A percentile compares a stretch with the other conserved stretches of the same genome.
Evolutionary conservation across 441 rosid species (phyloP).

Genomic region (Euphorbia celastroides): DNA sequence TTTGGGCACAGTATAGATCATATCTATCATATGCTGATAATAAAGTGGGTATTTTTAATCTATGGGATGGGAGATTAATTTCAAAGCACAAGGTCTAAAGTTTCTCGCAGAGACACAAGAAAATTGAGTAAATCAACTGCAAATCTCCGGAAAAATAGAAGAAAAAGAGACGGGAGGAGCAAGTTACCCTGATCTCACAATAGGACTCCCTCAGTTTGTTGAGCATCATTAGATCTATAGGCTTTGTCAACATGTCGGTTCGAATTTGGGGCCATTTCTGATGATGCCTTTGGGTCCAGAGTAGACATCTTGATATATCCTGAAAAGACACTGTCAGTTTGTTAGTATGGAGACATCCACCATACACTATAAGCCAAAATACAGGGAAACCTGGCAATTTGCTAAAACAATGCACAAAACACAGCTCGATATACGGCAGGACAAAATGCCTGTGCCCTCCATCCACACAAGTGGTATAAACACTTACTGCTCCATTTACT

Average conservation of each 20-base stretch:
- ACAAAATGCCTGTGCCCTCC: not conserved
- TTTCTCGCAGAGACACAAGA: not conserved
- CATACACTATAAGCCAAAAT: not conserved
- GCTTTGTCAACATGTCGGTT: constrained; percentile 73
- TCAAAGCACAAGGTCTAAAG: not conserved
- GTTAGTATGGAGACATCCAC: not conserved
- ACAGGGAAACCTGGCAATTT: not conserved
- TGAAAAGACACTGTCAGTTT: constrained; percentile 30
- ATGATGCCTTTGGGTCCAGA: constrained; percentile 96
- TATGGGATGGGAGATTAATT: not conserved
- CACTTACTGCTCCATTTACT: not conserved
- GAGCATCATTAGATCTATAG: constrained; percentile 79
- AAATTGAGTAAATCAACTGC: not conserved
- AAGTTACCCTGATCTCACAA: constrained; percentile 71
- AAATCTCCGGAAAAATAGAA: not conserved
- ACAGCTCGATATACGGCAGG: not conserved
- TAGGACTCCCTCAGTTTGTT: constrained; percentile 75
- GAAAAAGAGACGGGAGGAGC: not conserved
- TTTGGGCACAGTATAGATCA: not conserved
- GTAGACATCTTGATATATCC: constrained; percentile 98
- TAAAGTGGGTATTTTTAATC: not conserved
- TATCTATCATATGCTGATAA: not conserved
- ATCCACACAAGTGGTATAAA: not conserved
- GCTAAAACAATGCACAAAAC: not conserved
- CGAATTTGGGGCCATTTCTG: constrained; percentile 91